Percentiles rank a stretch among this genome's conserved stretches.
Conservation (phyloP, 352 stramenopile species). For the Pythium rishiriense region DNA sequence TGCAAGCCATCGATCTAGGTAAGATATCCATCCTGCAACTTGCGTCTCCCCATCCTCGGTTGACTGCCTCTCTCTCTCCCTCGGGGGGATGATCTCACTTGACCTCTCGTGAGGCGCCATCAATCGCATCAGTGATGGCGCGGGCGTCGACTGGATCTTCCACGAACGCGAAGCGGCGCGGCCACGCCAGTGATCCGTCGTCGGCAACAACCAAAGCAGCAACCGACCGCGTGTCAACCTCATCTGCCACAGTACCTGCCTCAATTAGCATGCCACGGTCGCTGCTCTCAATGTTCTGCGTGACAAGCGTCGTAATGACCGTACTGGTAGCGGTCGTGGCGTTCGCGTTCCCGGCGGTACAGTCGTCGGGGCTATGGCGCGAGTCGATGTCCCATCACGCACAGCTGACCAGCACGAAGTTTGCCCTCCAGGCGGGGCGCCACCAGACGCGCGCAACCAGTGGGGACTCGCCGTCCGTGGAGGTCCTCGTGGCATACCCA, state of each 20-base stretch:
- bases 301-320: slow-evolving; percentile 10
- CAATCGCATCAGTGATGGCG: slow-evolving; percentile 3
- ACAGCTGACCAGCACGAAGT: slow-evolving; percentile 14
- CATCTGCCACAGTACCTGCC: neutral
- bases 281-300: slow-evolving; percentile 12
- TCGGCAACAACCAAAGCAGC: neutral
- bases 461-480: slow-evolving; percentile 32
- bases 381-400: neutral
- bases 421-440: neutral
- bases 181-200: neutral
- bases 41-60: neutral
- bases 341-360: slow-evolving; percentile 9
- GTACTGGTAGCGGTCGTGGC: slow-evolving; percentile 3
- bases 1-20: neutral
- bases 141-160: neutral
- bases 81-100: neutral
- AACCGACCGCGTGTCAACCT: neutral
- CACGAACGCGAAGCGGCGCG: slow-evolving; percentile 12
- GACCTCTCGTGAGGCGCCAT: neutral
- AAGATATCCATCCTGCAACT: neutral
- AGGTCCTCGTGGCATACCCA: slow-evolving; percentile 68
- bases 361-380: slow-evolving; percentile 4
- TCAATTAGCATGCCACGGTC: slow-evolving; percentile 4
- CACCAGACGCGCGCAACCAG: neutral
- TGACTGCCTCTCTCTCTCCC: too few species aligned